Base-by-base conservation (phyloP, 1,139 yeast species). In the Candida albicans region DNA sequence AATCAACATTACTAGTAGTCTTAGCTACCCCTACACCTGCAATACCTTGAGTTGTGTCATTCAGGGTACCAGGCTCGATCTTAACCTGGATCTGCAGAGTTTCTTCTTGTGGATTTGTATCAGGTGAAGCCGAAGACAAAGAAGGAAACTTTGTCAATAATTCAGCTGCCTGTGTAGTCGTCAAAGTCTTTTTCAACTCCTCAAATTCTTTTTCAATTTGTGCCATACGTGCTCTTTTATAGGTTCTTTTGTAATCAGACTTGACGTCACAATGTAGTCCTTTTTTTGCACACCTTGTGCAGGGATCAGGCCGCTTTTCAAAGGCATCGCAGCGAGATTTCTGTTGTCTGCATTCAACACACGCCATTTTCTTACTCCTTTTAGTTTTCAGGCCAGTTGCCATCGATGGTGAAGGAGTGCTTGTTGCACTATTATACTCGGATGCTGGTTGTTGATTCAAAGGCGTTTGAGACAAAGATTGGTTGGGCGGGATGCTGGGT, bases 261-360 rank as follows among this genome's bases (percentile, higher is more conserved):
- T 87, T 83, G 41, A 91, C 65, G 33, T 84, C 77, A 61, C 99
- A 93, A 14, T 72, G 70, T 6, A 86, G 70, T 8, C 80, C 78
- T 56, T 87, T 81, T 59, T 86, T 87, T 11, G 67, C 58, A 61
- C 98, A 93, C 50, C 96, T 70, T 0, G 91, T 70, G 57, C 99
- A 93, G 1, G 96, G 87, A n/a, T 72, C 70, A 0, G 96, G 96
- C 36, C 81, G 79, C 43, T 71, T 75, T 48, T 85, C 90, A 49
- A 77, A 81, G 8, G 96, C 96, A 62, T 89, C 95, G 65, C 98
- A 93, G 52, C 84, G 80, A 24, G 93, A 64, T 65, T 93, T 93
- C 61, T 93, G 99, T 63, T 93, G 99, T 14, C 99, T 78, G 60
- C 99, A 93, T 59, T 91, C 96, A 2, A 88, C 90, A 68, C 99